Evolutionary conservation across 345 rosid genomes (phyloP), one percentile per base, ranked within the genome.

Genomic region (Eucalyptus sideroxylon): DNA sequence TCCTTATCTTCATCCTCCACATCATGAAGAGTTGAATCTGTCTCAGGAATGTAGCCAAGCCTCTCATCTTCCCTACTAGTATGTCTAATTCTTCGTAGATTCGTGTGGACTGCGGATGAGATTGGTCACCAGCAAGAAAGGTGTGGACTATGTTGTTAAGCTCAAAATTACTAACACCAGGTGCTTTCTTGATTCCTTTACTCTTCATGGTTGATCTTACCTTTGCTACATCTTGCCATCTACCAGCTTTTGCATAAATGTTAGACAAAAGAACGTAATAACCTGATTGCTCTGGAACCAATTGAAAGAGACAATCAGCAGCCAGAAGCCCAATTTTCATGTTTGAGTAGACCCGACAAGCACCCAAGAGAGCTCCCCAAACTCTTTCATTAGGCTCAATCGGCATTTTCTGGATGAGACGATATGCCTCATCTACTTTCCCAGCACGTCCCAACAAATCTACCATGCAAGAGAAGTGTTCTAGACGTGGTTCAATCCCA

Each of bases 381-480:
- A 93, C 94, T 10, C 88, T 86, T 87, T 95, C 96, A 87, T 87
- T 89, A 77, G 94, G 94, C 34, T 92, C 87, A 13, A 88, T 88
- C 16, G 96, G 94, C 96, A 95, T 95, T 87, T 89, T 91, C 86
- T 92, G 90, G 53, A 94, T 93, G 86, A 93, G 87, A 89, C 86
- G 92, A 89, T 91, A 93, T 49, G 97, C 96, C 89, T 94, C 93
- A 7, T 89, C 81, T 80, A 95, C 89, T 69, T 90, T 90, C 88
- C 96, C 96, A 27, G 94, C 95, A 89, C 95, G 93, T 45, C 97
- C 96, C 65, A 95, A 93, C 92, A 95, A 92, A 90, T 95, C 96
- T 40, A 93, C 96, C 95, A 95, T 91, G 90, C 96, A 95, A 91
- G 96, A 93, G 90, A 90, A 95, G 90, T 95, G 95, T 87, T 94